Base-by-base conservation (phyloP, 345 rosid species). In the Jatropha curcas region DNA sequence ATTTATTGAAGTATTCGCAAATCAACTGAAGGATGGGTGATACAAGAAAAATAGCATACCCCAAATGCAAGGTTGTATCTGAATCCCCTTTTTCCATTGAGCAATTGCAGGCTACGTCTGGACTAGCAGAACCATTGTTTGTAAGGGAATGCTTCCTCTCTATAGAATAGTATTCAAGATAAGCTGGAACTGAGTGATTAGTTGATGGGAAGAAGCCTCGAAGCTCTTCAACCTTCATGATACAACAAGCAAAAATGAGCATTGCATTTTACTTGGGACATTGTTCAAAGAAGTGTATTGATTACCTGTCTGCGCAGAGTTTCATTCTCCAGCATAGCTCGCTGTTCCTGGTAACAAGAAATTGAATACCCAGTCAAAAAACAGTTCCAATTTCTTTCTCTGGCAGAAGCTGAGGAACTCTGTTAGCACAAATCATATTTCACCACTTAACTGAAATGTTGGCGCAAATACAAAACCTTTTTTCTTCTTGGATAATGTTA, bases 221-320 rank as follows among this genome's bases (percentile, higher is more conserved):
- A 53, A 92, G 94, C 78, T 92, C 97, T 71, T 89, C 87, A 52
- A 94, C 84, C 98, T 94, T 77, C 70, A 73, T 77, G 13, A 58
- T 9, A 8, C 39, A 52, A 35, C 22, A 14, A 6, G 37, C n/a
- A 51, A 64, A 67, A 37, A 37, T 8, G 53, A 41, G 48, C 20
- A 57, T 34, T 27, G 14, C 22, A 52, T 10, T 39, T 56, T 27
- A 55, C 56, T 22, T 27, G 19, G 37, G 5, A 8, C 55, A 73
- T 20, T 45, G 31, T 24, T 68, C 45, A 25, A 64, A 50, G 20
- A 45, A 83, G 57, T 73, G 19, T 22, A 56, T 60, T 60, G 37
- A 68, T 71, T 79, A 58, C 98, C 94, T 94, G 97, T 86, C 90
- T 86, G 66, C 92, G 96, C 76, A 94, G 82, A 80, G 94, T 85